phyloP scores from a whole-genome alignment of 495 filamentous ascomycete species.

The Sordaria brevicollis region DNA sequence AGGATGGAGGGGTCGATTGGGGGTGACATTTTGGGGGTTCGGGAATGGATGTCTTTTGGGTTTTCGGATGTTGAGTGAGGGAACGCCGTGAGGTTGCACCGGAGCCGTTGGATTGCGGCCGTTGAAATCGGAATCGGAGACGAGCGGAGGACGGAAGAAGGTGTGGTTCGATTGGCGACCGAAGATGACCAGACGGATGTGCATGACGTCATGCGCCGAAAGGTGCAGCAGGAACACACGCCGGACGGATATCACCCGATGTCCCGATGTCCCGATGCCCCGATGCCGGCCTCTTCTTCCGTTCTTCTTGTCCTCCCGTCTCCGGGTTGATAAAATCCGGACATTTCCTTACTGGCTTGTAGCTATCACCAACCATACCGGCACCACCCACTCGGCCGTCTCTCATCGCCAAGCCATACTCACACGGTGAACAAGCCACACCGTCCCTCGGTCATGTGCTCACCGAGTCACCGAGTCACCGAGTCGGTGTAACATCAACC shows the following conservation, averaged over 20 bases:
- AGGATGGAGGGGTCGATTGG: conserved; percentile 50
- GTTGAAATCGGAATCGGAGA: background rate
- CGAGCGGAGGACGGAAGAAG: background rate
- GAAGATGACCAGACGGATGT: background rate
- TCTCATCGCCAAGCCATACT: too few species aligned
- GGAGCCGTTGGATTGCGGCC: background rate
- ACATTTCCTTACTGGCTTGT: too few species aligned
- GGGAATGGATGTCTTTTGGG: background rate
- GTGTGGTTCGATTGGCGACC: background rate
- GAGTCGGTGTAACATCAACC: background rate
- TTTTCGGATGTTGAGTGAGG: background rate
- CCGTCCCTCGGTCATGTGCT: background rate
- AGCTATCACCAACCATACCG: too few species aligned
- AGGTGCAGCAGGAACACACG: background rate
- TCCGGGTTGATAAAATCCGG: too few species aligned
- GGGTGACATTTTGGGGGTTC: conserved; percentile 18
- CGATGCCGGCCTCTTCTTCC: background rate
- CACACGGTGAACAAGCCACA: background rate
- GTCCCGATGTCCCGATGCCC: too few species aligned
- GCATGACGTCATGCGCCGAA: background rate
- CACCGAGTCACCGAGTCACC: background rate
- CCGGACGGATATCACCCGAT: background rate
- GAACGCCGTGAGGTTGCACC: background rate
- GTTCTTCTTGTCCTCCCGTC: background rate
- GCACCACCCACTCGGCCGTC: too few species aligned